phyloP scores from a whole-genome alignment of 2,329 filamentous ascomycete genomes.

The Claviceps sp. region DNA sequence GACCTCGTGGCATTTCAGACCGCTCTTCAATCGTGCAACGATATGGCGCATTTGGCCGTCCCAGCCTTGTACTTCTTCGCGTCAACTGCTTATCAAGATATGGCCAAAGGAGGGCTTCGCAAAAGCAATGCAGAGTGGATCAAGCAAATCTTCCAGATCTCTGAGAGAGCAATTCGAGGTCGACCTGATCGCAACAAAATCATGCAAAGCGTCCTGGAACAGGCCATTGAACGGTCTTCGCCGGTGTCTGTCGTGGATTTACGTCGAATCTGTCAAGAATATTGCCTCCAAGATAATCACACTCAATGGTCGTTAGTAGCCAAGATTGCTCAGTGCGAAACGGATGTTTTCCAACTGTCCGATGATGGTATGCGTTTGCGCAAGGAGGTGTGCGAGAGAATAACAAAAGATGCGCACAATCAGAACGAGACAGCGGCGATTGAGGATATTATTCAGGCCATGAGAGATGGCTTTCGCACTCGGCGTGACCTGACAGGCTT shows the following conservation, averaged over 20 bases:
- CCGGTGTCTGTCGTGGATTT: slow-evolving; percentile 27
- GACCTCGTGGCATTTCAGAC: slow-evolving; percentile 27
- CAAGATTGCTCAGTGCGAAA: slow-evolving; percentile 29
- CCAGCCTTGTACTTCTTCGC: slow-evolving; percentile 33
- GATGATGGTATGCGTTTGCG: slow-evolving; percentile 27
- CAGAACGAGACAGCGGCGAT: slow-evolving; percentile 12
- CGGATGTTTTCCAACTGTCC: slow-evolving; percentile 31
- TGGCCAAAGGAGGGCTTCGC: slow-evolving; percentile 16
- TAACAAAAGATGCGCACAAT: slow-evolving; percentile 11
- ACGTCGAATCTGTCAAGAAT: slow-evolving; percentile 27
- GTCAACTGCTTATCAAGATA: slow-evolving; percentile 13
- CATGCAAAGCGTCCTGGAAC: slow-evolving; percentile 18
- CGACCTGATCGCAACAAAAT: slow-evolving; percentile 14
- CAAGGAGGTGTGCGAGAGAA: slow-evolving; percentile 24
- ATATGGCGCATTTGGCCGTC: slow-evolving; percentile 22
- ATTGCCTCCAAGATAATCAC: slow-evolving; percentile 21
- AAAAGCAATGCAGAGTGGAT: slow-evolving; percentile 26
- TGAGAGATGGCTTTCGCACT: slow-evolving; percentile 30
- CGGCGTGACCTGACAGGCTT: slow-evolving; percentile 32
- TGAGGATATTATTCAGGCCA: slow-evolving; percentile 25
- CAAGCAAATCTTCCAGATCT: slow-evolving; percentile 20
- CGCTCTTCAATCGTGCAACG: slow-evolving; percentile 26
- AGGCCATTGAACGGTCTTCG: slow-evolving; percentile 17
- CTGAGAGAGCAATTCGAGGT: slow-evolving; percentile 15
- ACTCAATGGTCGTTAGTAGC: slow-evolving; percentile 31